Conservation (phyloP, 1,139 yeast genomes). For the Saccharomyces hybrid region DNA sequence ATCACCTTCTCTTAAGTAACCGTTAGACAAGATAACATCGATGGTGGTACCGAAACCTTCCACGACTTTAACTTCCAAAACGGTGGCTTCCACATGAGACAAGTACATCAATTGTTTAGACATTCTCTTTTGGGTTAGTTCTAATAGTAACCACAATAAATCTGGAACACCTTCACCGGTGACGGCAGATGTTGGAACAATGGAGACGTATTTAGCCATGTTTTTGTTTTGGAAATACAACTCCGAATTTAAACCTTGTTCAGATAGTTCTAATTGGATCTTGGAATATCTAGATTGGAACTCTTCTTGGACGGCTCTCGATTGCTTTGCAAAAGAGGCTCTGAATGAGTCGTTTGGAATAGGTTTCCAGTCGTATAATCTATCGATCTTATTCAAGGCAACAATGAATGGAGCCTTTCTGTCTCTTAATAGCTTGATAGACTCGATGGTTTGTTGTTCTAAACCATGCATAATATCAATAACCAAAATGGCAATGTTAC, state of each 20-base stretch:
- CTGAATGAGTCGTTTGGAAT: slow-evolving; percentile 92
- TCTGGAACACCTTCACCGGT: slow-evolving; percentile 99
- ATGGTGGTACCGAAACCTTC: slow-evolving; percentile 99
- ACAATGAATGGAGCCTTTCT: slow-evolving; percentile 97
- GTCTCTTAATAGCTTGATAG: slow-evolving; percentile 83
- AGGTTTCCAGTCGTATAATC: slow-evolving; percentile 89
- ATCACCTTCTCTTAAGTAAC: slow-evolving; percentile 90
- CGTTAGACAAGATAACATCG: slow-evolving; percentile 93
- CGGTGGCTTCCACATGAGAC: slow-evolving; percentile 83
- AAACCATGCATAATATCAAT: slow-evolving; percentile 98
- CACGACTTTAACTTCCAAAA: slow-evolving; percentile 94
- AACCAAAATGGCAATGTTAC: slow-evolving; percentile 97
- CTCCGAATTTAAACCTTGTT: slow-evolving; percentile 97
- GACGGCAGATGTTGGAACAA: slow-evolving; percentile 97
- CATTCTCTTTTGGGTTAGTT: slow-evolving; percentile 97
- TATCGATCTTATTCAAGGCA: slow-evolving; percentile 93
- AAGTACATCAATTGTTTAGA: slow-evolving; percentile 96
- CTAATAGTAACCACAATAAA: slow-evolving; percentile 88
- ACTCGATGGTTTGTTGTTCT: slow-evolving; percentile 94
- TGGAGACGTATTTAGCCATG: slow-evolving; percentile 84
- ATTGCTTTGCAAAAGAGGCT: slow-evolving; percentile 79
- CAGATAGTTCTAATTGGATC: slow-evolving; percentile 86
- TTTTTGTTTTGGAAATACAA: slow-evolving; percentile 91
- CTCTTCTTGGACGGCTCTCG: slow-evolving; percentile 80
- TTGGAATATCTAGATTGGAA: slow-evolving; percentile 80